Evolutionary conservation across 148 eudicot species (phyloP).

Genomic region (Camellia lanceoleosa): DNA sequence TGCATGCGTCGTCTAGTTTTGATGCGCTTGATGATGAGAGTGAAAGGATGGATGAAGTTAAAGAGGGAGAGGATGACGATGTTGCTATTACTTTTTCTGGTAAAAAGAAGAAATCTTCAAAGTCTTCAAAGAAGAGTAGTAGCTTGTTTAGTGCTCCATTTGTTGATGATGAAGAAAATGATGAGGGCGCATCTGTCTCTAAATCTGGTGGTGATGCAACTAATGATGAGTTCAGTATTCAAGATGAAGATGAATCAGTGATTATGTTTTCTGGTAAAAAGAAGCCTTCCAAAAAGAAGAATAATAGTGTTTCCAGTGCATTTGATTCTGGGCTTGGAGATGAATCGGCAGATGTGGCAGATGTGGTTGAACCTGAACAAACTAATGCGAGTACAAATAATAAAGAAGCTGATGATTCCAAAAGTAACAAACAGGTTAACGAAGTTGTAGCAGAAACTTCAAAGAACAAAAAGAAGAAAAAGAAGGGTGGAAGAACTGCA

Average conservation of each 20-base stretch:
- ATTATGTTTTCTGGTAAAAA: conserved; percentile 73
- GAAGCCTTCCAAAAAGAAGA: conserved; percentile 88
- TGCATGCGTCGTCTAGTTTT: conserved; percentile 22
- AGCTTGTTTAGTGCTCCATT: conserved; percentile 24
- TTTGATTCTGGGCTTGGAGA: conserved; percentile 30
- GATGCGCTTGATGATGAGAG: conserved; percentile 38
- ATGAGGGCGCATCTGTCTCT: conserved; percentile 43
- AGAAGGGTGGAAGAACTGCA: conserved; percentile 68
- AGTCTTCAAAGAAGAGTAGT: conserved; percentile 50
- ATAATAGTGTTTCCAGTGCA: conserved; percentile 28
- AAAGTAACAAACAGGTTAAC: conserved; percentile 29
- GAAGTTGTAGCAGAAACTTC: conserved; percentile 49
- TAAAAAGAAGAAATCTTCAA: conserved; percentile 68
- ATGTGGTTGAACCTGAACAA: conserved; percentile 19
- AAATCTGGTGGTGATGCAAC: conserved; percentile 26
- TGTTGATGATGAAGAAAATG: conserved; percentile 46
- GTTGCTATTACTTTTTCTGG: conserved; percentile 47
- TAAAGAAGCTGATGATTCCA: conserved; percentile 28
- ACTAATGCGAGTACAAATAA: conserved; percentile 12
- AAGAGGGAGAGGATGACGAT: conserved; percentile 29
- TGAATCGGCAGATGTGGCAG: conserved; percentile 16
- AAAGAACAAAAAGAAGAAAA: conserved; percentile 79
- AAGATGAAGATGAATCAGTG: conserved; percentile 38
- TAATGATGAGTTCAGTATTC: conserved; percentile 21
- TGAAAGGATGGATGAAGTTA: conserved; percentile 24